A percentile compares a stretch with the other conserved stretches of the same genome.
These are phyloP conservation scores for Apophysomyces elegans DNA, from an alignment of 371 early-diverging fungal genomes.

Conservation along the genomic window DNA sequence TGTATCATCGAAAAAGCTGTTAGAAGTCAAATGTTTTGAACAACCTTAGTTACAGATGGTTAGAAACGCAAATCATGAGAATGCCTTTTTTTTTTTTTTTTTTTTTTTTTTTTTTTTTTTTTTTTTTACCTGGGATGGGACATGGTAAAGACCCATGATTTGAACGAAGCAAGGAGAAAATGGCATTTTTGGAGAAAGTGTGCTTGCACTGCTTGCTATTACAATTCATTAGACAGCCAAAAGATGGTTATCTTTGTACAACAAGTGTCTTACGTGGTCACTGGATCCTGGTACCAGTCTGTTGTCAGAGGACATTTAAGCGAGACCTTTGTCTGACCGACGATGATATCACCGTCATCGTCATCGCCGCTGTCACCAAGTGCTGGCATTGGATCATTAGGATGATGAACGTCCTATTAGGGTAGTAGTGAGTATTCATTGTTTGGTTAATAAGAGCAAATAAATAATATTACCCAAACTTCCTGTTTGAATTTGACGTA, in stretches of 20 bases:
- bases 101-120: slow-evolving; percentile 19
- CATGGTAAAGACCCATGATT: slow-evolving; percentile 19
- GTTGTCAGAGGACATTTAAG: slow-evolving; percentile 48
- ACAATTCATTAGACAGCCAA: not conserved
- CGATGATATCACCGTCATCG: slow-evolving; percentile 42
- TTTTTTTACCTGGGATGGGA: slow-evolving; percentile 39
- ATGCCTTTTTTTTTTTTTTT: slow-evolving; percentile 16
- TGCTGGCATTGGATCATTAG: slow-evolving; percentile 37
- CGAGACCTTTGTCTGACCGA: slow-evolving; percentile 36
- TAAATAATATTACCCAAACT: slow-evolving; percentile 14
- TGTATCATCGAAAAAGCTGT: slow-evolving; percentile 14
- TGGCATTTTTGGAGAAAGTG: slow-evolving; percentile 37
- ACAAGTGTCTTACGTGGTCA: slow-evolving; percentile 25
- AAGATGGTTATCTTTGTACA: not conserved
- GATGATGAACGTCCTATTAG: slow-evolving; percentile 40
- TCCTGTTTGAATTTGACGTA: slow-evolving; percentile 16
- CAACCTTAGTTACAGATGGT: slow-evolving; percentile 7
- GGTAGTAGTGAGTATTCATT: not conserved
- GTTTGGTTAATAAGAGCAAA: not conserved
- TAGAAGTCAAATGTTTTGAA: not conserved
- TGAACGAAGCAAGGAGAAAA: slow-evolving; percentile 19
- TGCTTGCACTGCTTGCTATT: slow-evolving; percentile 41
- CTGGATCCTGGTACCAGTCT: slow-evolving; percentile 37
- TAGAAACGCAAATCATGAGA: not conserved
- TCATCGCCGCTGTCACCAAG: slow-evolving; percentile 13